Percentiles rank a stretch among this genome's conserved stretches.
These are phyloP conservation scores for Amaranthus palmeri DNA, from an alignment of 148 eudicot species.

Conservation along the genomic window DNA sequence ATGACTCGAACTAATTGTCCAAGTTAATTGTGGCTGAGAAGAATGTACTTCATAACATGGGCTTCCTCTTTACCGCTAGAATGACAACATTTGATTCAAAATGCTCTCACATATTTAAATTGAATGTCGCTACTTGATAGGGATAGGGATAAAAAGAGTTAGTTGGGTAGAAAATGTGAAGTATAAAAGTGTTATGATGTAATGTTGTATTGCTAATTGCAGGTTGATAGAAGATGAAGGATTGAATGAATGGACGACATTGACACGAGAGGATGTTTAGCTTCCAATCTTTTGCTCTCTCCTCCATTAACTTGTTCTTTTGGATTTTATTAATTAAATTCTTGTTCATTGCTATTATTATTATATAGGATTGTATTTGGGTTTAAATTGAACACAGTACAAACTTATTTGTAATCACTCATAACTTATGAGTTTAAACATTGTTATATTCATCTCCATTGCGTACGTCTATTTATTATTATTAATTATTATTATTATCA, in stretches of 20 bases:
- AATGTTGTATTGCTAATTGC: too few species aligned
- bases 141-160: too few species aligned
- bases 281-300: constrained; percentile 4
- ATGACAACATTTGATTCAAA: too few species aligned
- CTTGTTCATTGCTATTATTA: neutral
- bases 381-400: constrained; percentile 17
- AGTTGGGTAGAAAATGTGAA: too few species aligned
- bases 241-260: constrained; percentile 20
- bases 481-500: constrained; percentile 3
- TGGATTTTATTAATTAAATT: neutral
- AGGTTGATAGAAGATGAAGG: constrained; percentile 29
- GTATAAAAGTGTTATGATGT: neutral
- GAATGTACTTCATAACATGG: too few species aligned
- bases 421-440: constrained; percentile 3
- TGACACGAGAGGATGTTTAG: constrained; percentile 59
- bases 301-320: neutral
- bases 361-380: neutral
- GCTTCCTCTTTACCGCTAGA: too few species aligned
- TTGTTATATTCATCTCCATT: neutral
- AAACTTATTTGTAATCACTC: constrained; percentile 23
- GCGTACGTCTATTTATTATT: neutral
- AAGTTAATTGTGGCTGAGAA: too few species aligned
- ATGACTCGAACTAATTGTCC: too few species aligned
- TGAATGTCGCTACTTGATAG: too few species aligned
- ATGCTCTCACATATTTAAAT: too few species aligned